Percentiles rank a stretch among this genome's conserved stretches.
These are phyloP conservation scores for Epicoccum sorghinum DNA, from an alignment of 2,329 filamentous ascomycete genomes.

Conservation along the genomic window DNA sequence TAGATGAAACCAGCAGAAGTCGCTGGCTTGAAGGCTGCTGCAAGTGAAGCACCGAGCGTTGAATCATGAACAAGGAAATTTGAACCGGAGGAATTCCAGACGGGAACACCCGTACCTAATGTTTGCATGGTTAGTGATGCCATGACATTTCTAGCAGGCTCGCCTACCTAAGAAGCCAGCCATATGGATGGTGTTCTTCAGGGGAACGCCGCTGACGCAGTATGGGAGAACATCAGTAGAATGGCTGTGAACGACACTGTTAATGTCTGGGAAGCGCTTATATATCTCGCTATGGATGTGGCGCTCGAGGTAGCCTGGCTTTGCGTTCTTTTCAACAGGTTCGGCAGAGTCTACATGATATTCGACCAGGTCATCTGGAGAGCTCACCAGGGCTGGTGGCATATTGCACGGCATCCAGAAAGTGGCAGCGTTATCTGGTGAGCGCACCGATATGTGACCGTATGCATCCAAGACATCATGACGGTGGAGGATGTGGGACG, in stretches of 20 bases:
- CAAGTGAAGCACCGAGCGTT: slow-evolving; percentile 43
- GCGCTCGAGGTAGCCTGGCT: slow-evolving; percentile 49
- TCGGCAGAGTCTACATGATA: slow-evolving; percentile 52
- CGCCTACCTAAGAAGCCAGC: slow-evolving; percentile 50
- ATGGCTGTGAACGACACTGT: slow-evolving; percentile 54
- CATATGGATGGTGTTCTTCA: slow-evolving; percentile 50
- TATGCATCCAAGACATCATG: slow-evolving; percentile 60
- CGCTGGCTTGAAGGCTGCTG: slow-evolving; percentile 45
- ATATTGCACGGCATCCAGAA: slow-evolving; percentile 55
- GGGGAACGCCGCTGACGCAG: slow-evolving; percentile 48
- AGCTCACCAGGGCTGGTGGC: slow-evolving; percentile 52
- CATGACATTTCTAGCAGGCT: too few relatives aligned
- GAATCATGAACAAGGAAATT: slow-evolving; percentile 44
- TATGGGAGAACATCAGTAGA: slow-evolving; percentile 52
- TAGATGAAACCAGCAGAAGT: slow-evolving; percentile 48
- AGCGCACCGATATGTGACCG: slow-evolving; percentile 61
- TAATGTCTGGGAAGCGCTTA: slow-evolving; percentile 52
- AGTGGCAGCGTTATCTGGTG: slow-evolving; percentile 54
- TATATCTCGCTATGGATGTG: slow-evolving; percentile 55
- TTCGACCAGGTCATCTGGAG: slow-evolving; percentile 51
- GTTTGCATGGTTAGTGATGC: neutral
- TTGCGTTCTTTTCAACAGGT: slow-evolving; percentile 42
- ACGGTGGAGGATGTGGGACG: slow-evolving; percentile 60
- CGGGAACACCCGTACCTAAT: slow-evolving; percentile 42
- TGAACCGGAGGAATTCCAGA: slow-evolving; percentile 44